Evolutionary conservation across 2,329 filamentous ascomycete species (phyloP).

Genomic region (Nemania serpens): DNA sequence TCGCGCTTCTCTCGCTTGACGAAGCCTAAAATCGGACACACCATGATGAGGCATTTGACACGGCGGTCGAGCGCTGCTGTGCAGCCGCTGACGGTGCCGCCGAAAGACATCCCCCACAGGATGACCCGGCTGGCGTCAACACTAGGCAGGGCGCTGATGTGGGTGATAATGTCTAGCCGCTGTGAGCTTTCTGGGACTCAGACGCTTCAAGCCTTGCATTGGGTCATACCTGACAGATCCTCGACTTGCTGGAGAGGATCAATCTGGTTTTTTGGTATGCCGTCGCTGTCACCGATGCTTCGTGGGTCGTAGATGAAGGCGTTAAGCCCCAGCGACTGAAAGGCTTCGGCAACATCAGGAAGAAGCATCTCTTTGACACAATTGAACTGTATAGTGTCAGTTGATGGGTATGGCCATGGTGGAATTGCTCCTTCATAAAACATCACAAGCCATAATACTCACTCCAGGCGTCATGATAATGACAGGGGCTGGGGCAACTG

Average conservation of each 20-base stretch:
- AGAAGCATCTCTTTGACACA: background rate
- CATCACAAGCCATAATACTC: no score
- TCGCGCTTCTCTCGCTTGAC: background rate
- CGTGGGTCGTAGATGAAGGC: conserved; percentile 35
- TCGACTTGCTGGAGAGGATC: conserved; percentile 19
- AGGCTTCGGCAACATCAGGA: background rate
- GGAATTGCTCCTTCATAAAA: no score
- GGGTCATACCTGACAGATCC: conserved; percentile 8
- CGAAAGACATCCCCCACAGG: conserved; percentile 36
- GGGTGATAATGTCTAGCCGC: background rate
- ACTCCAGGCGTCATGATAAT: conserved; percentile 3
- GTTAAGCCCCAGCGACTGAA: conserved; percentile 7
- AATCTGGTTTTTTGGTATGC: conserved; percentile 29
- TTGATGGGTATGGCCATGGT: no score
- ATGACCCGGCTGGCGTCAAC: conserved; percentile 26
- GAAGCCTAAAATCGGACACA: conserved; percentile 1
- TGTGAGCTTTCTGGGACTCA: background rate
- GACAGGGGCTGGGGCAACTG: background rate
- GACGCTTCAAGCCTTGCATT: conserved; percentile 8
- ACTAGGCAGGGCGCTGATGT: background rate
- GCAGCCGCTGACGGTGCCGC: conserved; percentile 20
- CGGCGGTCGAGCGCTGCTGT: conserved; percentile 33
- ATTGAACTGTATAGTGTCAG: background rate
- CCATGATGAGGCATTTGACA: background rate
- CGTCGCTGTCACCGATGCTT: conserved; percentile 31